Base-by-base conservation (phyloP, 768 basidiomycete species). In the Rubroboletus pulcherrimus region DNA sequence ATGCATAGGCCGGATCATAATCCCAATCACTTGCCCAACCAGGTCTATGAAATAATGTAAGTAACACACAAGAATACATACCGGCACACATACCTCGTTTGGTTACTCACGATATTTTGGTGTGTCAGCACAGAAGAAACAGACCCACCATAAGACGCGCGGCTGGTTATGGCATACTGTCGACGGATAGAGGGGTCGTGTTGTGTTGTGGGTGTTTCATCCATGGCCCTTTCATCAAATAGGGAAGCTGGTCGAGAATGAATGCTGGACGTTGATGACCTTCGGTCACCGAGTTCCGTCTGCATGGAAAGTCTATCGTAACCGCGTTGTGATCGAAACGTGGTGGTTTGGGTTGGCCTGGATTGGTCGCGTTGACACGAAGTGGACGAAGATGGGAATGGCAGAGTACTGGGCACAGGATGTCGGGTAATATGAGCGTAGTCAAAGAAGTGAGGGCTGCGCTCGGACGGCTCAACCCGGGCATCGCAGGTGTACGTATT, bases 351-450 rank as follows among this genome's bases (percentile, higher is more conserved):
- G 10, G 35, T 46, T 37, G 58, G 11, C 26, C 53, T 33, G 34
- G 43, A 43, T 47, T 54, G 56, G 12, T 62, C 46, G 7, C 12
- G 42, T 58, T 40, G 48, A 46, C 38, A 21, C 35, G 50, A 35
- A 46, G 49, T 12, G 7, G 43, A 35, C 21, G 50, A 43, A 34
- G 60, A 49, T 19, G 57, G 49, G 24, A 59, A 19, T 3, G 66
- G 58, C 38, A 65, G 62, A 37, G 56, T 58, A 17, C 57, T 57
- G 7, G 71, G 67, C 34, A 66, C 61, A 34, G 71, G 63, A 45
- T 58, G 65, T 54, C 56, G 66, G 5, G 71, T 71, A 21, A 53
- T 51, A 33, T 71, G 69, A 30, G 70, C 38, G 37, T 63, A 51
- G 30, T 71, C 69, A 17, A 64, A 69, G 14, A 65, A 72, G 37